Percentiles rank a stretch among this genome's conserved stretches.
Evolutionary conservation across 2,329 filamentous ascomycete genomes (phyloP).

Genomic region (Trichophyton schoenleinii): DNA sequence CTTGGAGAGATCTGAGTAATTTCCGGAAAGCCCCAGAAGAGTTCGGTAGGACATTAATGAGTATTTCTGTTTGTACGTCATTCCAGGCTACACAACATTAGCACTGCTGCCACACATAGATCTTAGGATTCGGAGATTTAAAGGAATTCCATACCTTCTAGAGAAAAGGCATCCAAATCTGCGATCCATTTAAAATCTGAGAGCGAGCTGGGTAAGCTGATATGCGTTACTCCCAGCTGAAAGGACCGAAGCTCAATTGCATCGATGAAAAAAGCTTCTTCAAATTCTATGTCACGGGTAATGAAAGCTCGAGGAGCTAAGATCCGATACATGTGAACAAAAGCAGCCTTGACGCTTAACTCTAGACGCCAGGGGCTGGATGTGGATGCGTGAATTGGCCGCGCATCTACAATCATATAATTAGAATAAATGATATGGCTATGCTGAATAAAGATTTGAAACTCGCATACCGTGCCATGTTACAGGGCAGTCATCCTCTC

Average conservation of each 20-base stretch:
- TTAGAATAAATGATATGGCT: neutral
- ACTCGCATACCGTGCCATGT: conserved; percentile 41
- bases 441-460: conserved; percentile 22
- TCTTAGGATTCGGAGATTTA: neutral
- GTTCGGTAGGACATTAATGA: conserved; percentile 61
- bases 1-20: conserved; percentile 61
- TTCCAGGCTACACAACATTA: conserved; percentile 53
- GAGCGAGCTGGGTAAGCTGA: conserved; percentile 57
- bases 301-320: conserved; percentile 68
- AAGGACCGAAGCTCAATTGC: conserved; percentile 46
- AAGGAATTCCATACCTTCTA: conserved; percentile 43
- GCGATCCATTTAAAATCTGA: conserved; percentile 62
- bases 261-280: conserved; percentile 56
- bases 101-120: conserved; percentile 3
- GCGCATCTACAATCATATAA: conserved; percentile 43
- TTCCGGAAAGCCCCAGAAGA: conserved; percentile 64
- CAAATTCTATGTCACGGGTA: conserved; percentile 52
- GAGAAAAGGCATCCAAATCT: conserved; percentile 58
- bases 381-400: conserved; percentile 57
- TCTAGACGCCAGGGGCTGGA: conserved; percentile 61
- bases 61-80: conserved; percentile 62
- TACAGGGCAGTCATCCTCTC: conserved; percentile 52
- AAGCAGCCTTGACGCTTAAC: conserved; percentile 48
- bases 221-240: conserved; percentile 47
- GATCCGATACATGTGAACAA: conserved; percentile 59